Evolutionary conservation across 176 grass and related monocot species (phyloP).

Genomic region (Echinochloa phyllopogon): DNA sequence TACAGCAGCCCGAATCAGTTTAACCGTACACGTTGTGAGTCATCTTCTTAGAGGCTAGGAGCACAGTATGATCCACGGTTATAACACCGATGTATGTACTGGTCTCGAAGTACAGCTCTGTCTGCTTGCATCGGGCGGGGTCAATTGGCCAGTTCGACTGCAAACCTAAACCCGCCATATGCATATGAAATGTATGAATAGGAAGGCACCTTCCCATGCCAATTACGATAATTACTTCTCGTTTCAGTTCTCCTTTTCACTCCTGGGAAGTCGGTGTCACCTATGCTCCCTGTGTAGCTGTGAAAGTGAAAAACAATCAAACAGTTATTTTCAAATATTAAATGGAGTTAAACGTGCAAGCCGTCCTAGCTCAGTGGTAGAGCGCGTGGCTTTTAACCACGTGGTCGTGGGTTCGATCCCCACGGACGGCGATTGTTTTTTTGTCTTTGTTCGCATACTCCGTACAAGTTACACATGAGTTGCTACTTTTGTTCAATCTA

Average conservation of each 20-base stretch:
- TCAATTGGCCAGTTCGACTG: background rate
- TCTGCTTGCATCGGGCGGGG: background rate
- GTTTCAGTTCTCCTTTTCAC: no score
- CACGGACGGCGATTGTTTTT: conserved; percentile 42
- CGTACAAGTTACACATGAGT: no score
- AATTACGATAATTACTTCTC: no score
- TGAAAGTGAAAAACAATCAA: no score
- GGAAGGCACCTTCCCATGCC: no score
- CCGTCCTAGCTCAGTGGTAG: conserved; percentile 65
- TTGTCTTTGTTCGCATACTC: no score
- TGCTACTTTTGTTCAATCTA: no score
- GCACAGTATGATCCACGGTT: background rate
- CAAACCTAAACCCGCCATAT: background rate
- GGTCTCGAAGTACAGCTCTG: background rate
- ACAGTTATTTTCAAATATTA: no score
- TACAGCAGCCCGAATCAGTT: background rate
- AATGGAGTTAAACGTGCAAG: no score
- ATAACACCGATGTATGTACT: background rate
- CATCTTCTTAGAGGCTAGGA: background rate
- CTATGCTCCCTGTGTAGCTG: no score
- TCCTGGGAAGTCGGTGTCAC: no score
- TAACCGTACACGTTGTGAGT: background rate
- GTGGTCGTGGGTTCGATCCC: conserved; percentile 68
- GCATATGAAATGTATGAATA: background rate
- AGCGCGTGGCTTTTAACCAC: conserved; percentile 70